Base-by-base conservation (phyloP, 495 filamentous ascomycete species). In the Collariella sp. region DNA sequence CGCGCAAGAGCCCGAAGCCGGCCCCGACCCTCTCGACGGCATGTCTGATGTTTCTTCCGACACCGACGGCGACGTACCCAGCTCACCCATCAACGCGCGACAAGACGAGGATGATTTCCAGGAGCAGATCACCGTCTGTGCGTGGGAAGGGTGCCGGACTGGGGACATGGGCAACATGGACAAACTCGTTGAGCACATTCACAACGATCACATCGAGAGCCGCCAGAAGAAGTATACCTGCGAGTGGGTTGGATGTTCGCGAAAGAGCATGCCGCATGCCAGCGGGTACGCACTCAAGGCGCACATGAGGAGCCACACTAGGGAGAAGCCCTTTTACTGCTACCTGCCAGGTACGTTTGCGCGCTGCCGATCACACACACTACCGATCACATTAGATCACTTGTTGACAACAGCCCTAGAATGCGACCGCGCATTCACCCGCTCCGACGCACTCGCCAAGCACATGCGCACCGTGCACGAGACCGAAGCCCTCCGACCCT, bases 401-500 rank as follows among this genome's bases (percentile, higher is more conserved):
- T 23, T 57, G 40, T 60, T 55, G 19, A 45, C 45, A 7, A 18
- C 23, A 34, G 4, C 0, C 31, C 7, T 9, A 95, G 93, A 98
- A 79, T 98, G 93, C 70, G 94, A 98, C 65, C 88, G 91, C 62
- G 88, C 90, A 50, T 98, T 98, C 64, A 98, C 93, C 9, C 83
- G 93, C 52, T 97, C 93, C 26, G 93, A 98, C 66, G 93, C 93
- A 19, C 82, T 98, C 0, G 89, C 93, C 6, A 98, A 98, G 67
- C 93, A 98, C 67, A 96, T 96, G 88, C 86, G 93, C 66, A 97
- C 93, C 29, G 93, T 98, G 26, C 93, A 98, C 71, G 94, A 98
- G 70, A 96, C 90, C 35, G 94, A 97, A 69, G 86, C 88, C 5
- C 76, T 95, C 5, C 85, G 90, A 6, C 88, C 88, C 6, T 86